These are phyloP conservation scores for Senna tora DNA, from an alignment of 306 rosid species.

Conservation along the genomic window DNA sequence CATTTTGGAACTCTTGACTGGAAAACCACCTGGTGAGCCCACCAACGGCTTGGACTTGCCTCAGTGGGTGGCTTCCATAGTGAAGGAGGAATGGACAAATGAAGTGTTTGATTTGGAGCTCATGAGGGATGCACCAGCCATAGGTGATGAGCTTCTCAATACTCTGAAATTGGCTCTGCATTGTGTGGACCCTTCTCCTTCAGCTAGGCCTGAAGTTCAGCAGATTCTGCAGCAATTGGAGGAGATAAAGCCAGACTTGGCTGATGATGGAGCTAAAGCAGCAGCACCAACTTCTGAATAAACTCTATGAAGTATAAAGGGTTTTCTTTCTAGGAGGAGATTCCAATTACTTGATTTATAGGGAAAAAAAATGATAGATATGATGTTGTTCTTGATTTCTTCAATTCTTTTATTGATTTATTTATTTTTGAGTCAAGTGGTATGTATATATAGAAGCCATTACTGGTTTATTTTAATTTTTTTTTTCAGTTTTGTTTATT, in stretches of 20 bases:
- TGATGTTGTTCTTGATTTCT: not conserved
- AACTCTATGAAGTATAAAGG: not conserved
- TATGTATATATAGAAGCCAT: constrained; percentile 40
- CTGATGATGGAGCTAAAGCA: constrained; percentile 45
- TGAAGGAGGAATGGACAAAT: constrained; percentile 48
- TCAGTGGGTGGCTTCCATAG: constrained; percentile 91
- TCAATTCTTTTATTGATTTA: constrained; percentile 39
- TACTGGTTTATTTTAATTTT: constrained; percentile 6
- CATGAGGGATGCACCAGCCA: constrained; percentile 67
- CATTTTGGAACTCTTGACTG: constrained; percentile 82
- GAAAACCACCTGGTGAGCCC: constrained; percentile 81
- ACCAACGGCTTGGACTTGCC: constrained; percentile 85
- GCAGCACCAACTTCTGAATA: constrained; percentile 16
- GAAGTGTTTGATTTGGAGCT: constrained; percentile 86
- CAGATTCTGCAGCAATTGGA: constrained; percentile 78
- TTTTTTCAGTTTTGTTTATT: constrained; percentile 33
- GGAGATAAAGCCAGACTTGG: constrained; percentile 67
- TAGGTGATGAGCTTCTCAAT: constrained; percentile 75
- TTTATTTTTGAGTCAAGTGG: constrained; percentile 44
- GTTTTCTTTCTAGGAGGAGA: not conserved
- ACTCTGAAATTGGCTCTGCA: constrained; percentile 84
- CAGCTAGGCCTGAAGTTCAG: constrained; percentile 79
- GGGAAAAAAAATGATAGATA: not conserved
- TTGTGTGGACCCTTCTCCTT: constrained; percentile 88
- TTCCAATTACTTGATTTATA: not conserved